Evolutionary conservation across 2,329 filamentous ascomycete genomes (phyloP), one percentile per base, ranked within the genome.

Genomic region (Graphium sp.): DNA sequence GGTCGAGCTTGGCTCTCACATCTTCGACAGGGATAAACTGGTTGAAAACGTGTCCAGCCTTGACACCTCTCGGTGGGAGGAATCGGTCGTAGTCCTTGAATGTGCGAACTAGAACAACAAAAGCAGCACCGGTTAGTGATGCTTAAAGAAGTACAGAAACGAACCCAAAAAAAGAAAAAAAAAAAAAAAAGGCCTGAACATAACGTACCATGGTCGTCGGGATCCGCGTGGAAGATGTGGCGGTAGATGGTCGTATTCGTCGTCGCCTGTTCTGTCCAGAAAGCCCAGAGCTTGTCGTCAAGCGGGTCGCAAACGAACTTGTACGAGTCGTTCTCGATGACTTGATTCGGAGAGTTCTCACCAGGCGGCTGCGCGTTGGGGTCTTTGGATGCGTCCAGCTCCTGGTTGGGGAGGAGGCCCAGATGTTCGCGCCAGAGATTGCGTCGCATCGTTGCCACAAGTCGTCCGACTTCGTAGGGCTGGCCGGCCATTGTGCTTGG

Each of bases 351-450:
- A 10, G 70, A 66, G 36, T 73, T 57, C 2, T 74, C 58, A 31
- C 64, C 60, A 0, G 81, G 81, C 0, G 80, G 80, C 41, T 74
- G 71, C 0, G 80, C 78, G 40, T 85, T 85, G 18, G 68, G 60
- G 36, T 87, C 78, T 5, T 73, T 51, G 5, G 51, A 55, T 2
- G 67, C 77, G 39, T 83, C 67, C 34, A 76, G 60, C 12, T 74
- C 59, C 46, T 94, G 83, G 0, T 79, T 66, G 4, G 66, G 72
- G 3, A 94, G 52, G 4, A 94, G 60, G 1, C 87, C 87, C 9
- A 94, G 58, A 47, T 95, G 87, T 52, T 94, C 87, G 24, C 84
- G 74, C 80, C 83, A 92, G 6, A 94, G 65, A 41, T 80, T 81
- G 12, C 81, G 68, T 25, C 85, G 67, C 4, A 94, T 62, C 1